phyloP scores from a whole-genome alignment of 768 basidiomycete species.

The Kwoniella sp. region DNA sequence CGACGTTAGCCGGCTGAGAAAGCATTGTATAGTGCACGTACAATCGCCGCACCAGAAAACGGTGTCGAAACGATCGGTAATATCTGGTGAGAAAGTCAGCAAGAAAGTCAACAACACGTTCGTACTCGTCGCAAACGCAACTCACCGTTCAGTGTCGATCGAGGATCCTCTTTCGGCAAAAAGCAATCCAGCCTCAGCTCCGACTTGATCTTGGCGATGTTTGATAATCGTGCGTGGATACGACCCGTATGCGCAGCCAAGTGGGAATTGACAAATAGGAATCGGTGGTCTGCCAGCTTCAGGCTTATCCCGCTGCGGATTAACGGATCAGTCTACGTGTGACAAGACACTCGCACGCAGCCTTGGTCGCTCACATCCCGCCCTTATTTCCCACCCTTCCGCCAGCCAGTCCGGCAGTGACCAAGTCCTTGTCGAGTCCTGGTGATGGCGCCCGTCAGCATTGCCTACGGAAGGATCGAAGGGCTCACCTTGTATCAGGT shows the following conservation, averaged over 20 bases:
- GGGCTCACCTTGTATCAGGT: conserved; percentile 46
- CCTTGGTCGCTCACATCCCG: conserved; percentile 61
- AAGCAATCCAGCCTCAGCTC: conserved; percentile 78
- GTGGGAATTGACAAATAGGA: conserved; percentile 88
- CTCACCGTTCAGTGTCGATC: conserved; percentile 8
- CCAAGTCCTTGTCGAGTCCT: conserved; percentile 72
- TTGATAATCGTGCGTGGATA: conserved; percentile 68
- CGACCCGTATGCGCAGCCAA: conserved; percentile 62
- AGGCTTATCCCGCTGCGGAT: conserved; percentile 66
- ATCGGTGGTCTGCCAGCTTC: conserved; percentile 71
- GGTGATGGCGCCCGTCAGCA: conserved; percentile 34
- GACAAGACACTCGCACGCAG: too few species aligned
- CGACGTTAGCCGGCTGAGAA: neutral
- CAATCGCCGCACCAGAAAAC: conserved; percentile 82
- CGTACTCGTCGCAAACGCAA: conserved; percentile 3
- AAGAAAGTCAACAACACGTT: neutral
- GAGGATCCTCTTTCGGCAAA: conserved; percentile 51
- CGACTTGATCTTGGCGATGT: conserved; percentile 80
- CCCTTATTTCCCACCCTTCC: conserved; percentile 91
- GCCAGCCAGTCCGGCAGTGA: conserved; percentile 83
- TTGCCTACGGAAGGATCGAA: neutral
- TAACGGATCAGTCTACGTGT: neutral
- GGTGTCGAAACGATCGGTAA: conserved; percentile 84
- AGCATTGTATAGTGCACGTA: conserved; percentile 21
- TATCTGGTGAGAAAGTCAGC: conserved; percentile 52